Evolutionary conservation across 257 asterid genomes (phyloP).

Genomic region (Salvia splendens): DNA sequence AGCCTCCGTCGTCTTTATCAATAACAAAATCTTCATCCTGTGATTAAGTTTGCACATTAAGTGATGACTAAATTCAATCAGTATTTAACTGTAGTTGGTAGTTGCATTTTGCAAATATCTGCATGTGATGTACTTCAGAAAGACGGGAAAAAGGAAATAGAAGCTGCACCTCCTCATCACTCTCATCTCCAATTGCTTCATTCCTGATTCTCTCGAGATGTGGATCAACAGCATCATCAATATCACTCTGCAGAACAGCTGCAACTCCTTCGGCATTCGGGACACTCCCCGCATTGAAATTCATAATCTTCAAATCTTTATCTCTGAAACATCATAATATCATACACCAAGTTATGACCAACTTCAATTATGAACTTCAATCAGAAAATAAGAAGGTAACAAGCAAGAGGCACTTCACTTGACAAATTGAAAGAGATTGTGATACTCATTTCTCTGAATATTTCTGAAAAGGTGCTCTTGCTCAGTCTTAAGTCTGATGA

Average conservation of each 20-base stretch:
- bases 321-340: constrained; percentile 42
- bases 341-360: no score
- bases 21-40: constrained; percentile 85
- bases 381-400: neutral
- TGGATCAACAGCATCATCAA: constrained; percentile 80
- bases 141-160: neutral
- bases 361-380: no score
- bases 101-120: no score
- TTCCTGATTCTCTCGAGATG: constrained; percentile 80
- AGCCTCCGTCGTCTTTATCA: constrained; percentile 79
- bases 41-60: neutral
- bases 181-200: constrained; percentile 53
- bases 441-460: constrained; percentile 90
- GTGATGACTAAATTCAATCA: no score
- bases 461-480: constrained; percentile 97
- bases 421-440: constrained; percentile 68
- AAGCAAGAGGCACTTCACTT: constrained; percentile 48
- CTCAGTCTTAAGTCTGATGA: constrained; percentile 80
- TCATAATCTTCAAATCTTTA: constrained; percentile 76
- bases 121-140: no score
- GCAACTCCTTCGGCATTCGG: constrained; percentile 48
- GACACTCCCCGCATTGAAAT: constrained; percentile 27
- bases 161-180: constrained; percentile 66
- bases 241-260: constrained; percentile 51
- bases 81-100: no score